Conservation (phyloP, 768 basidiomycete genomes). For the Trametopsis cervina region DNA sequence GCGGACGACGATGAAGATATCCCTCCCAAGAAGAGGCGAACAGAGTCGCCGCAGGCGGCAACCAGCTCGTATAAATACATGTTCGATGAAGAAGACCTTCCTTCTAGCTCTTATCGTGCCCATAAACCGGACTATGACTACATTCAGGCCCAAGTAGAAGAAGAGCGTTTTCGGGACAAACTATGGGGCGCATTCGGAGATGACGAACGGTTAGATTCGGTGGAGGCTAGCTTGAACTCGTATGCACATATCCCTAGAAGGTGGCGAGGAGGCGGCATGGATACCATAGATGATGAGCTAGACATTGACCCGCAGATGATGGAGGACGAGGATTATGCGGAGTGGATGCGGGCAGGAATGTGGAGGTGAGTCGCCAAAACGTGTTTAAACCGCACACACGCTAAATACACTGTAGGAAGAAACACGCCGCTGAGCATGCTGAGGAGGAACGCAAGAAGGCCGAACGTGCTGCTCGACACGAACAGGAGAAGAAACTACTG, state of each 20-base stretch:
- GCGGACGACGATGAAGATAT: conserved; percentile 16
- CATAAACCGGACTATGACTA: conserved; percentile 39
- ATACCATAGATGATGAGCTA: conserved; percentile 37
- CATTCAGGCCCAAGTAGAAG: conserved; percentile 51
- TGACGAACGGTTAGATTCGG: conserved; percentile 58
- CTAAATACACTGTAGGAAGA: conserved; percentile 55
- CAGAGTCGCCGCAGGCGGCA: neutral
- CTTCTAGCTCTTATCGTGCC: conserved; percentile 9
- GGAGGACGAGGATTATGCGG: conserved; percentile 85
- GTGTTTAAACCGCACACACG: too few relatives aligned
- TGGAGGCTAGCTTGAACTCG: conserved; percentile 59
- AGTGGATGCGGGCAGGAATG: conserved; percentile 84
- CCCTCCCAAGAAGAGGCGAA: conserved; percentile 2
- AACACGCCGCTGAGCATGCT: conserved; percentile 59
- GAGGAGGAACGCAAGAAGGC: conserved; percentile 54
- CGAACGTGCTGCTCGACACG: conserved; percentile 42
- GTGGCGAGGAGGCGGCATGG: conserved; percentile 42
- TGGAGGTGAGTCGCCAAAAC: conserved; percentile 62
- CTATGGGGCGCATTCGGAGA: conserved; percentile 67
- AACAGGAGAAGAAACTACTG: conserved; percentile 45
- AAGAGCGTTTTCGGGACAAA: conserved; percentile 62
- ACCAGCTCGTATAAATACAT: conserved; percentile 19
- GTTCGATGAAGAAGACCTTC: conserved; percentile 16
- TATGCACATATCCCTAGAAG: conserved; percentile 69
- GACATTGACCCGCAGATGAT: conserved; percentile 39